Evolutionary conservation across 2,329 filamentous ascomycete genomes (phyloP), one percentile per base, ranked within the genome.

Genomic region (Apiospora sp.): DNA sequence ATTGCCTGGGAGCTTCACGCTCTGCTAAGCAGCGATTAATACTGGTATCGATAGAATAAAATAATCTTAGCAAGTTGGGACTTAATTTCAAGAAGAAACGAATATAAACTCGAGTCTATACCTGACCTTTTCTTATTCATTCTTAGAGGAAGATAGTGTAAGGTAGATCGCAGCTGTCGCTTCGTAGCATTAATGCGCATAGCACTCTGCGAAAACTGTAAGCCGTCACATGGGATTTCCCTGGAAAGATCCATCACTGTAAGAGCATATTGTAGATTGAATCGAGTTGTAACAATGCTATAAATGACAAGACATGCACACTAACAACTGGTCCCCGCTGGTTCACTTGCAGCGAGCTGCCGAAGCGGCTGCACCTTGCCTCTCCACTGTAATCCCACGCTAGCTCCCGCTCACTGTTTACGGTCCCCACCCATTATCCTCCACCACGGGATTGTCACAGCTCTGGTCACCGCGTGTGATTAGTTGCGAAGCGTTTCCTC

Each of bases 401-500:
- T 64, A 13, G 34, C 10, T 41, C 54, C 30, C 34, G 34, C 58
- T 41, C 34, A 24, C n/a, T 64, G 34, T 64, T 64, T n/a, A 64
- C 30, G 10, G 41, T 64, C 58, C 4, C 34, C 58, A 64, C 58
- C 34, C 30, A 22, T 37, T 22, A 34, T 37, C 22, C 54, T 64
- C 58, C 58, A 7, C 58, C 58, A 64, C 58, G 22, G 58, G 58
- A 64, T n/a, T 64, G 58, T 64, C 58, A 41, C 58, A 41, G 30
- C 34, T n/a, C 34, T 64, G 58, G 58, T 41, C 58, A 64, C 13
- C 58, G 58, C 34, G 58, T 41, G 19, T 34, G 54, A 37, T 6
- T 22, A 64, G 58, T n/a, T 41, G 30, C 34, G 41, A 64, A n/a
- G 14, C 16, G 30, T 3, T 4, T 41, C 12, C 19, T 24, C 24